Evolutionary conservation across 768 basidiomycete genomes (phyloP), one percentile per base, ranked within the genome.

Genomic region (Suillus plorans): DNA sequence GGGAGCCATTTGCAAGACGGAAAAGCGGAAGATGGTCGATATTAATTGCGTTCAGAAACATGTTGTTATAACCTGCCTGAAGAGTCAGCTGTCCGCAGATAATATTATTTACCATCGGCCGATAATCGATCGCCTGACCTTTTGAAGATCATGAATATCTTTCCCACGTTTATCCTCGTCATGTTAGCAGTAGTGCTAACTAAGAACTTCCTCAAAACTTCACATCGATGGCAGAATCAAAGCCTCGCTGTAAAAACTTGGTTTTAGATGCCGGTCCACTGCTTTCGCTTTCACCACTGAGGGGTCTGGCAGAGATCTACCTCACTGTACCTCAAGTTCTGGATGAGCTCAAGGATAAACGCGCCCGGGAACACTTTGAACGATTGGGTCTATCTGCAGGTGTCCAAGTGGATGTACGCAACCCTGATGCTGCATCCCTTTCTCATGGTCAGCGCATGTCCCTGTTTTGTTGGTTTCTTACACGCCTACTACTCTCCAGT

Each of bases 261-360:
- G 89, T 99, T 8, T 88, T 99, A 58, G 97, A 99, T 84, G 91
- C 97, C 0, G 95, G 95, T 2, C 96, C 97, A 4, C 81, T 98
- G 0, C 87, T 99, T 4, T 94, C 94, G 4, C 81, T 97, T 3
- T 90, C 91, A 0, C 94, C 96, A 0, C 84, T 99, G 10, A 84
- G 94, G n/a, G 94, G 95, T 13, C 79, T 99, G 34, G 94, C 97
- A 22, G 84, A 90, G 68, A 86, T 86, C 41, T 99, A 91, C 75
- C 79, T 92, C 65, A 97, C 95, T 7, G 91, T 93, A 1, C 95
- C 95, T 0, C 91, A 95, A 69, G 96, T 99, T 10, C 80, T 99
- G 37, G 83, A 87, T 5, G 97, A 99, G 76, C 79, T 99, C 68
- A 90, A 92, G 75, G 97, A 98, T 79, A 88, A 85, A 74, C 88